Percentiles rank a stretch among this genome's conserved stretches.
Conservation (phyloP, 2,329 filamentous ascomycete species). For the Hawksworthiomyces lignivorus region DNA sequence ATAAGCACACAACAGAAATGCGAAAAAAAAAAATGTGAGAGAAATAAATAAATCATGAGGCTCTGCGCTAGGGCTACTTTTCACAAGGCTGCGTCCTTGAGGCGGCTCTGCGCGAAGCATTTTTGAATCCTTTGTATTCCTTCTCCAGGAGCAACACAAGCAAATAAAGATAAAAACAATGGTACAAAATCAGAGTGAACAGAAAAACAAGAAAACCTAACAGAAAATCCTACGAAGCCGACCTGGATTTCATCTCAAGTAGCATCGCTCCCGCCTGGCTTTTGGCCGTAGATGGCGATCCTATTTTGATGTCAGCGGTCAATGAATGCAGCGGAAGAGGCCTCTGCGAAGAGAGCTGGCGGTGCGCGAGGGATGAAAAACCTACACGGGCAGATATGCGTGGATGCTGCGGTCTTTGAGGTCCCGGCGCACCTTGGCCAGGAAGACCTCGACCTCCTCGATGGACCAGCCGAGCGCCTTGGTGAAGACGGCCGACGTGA, state of each 20-base stretch:
- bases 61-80: no score
- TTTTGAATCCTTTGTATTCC: no score
- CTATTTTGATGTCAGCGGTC: background rate
- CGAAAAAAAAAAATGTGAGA: no score
- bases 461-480: conserved; percentile 23
- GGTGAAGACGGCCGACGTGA: conserved; percentile 25
- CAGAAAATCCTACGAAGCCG: no score
- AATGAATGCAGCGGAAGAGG: no score
- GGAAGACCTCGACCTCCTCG: conserved; percentile 24
- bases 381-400: conserved; percentile 18
- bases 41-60: no score
- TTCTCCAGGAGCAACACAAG: no score
- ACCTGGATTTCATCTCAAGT: no score
- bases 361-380: background rate
- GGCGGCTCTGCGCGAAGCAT: no score
- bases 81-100: no score
- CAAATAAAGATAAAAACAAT: no score
- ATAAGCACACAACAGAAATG: no score
- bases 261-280: background rate
- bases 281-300: conserved; percentile 4
- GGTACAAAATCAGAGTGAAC: background rate
- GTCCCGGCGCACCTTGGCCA: conserved; percentile 24
- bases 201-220: background rate
- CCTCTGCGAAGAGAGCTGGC: background rate
- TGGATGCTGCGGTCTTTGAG: conserved; percentile 24